A percentile compares a stretch with the other conserved stretches of the same genome.
Evolutionary conservation across 768 basidiomycete species (phyloP).

Genomic region (Mycena vitilis): DNA sequence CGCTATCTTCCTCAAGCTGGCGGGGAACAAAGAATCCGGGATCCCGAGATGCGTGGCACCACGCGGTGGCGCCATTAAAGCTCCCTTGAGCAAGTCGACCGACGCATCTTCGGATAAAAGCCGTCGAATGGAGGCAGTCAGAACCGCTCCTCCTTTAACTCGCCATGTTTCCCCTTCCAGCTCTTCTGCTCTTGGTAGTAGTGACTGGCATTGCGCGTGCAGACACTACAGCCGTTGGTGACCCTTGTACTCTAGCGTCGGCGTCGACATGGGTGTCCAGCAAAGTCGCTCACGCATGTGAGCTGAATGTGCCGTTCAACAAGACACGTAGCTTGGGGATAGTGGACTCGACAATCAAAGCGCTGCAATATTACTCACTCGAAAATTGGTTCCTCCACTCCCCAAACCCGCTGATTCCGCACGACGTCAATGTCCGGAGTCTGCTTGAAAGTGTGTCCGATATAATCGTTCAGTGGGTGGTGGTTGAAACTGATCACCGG

Average conservation of each 20-base stretch:
- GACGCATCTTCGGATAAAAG: slow-evolving; percentile 1
- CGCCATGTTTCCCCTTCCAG: slow-evolving; percentile 10
- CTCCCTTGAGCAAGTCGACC: background rate
- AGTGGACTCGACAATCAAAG: slow-evolving; percentile 27
- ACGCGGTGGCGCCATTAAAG: too few relatives aligned
- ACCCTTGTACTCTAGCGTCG: slow-evolving; percentile 23
- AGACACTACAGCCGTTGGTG: slow-evolving; percentile 8
- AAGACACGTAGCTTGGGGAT: background rate
- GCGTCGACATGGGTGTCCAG: slow-evolving; percentile 19
- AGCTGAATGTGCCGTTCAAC: slow-evolving; percentile 12
- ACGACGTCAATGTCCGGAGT: slow-evolving; percentile 41
- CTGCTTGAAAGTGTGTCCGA: slow-evolving; percentile 26
- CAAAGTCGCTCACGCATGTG: slow-evolving; percentile 16
- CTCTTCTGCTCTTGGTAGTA: slow-evolving; percentile 8
- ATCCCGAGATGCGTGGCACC: too few relatives aligned
- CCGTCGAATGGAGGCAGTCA: background rate
- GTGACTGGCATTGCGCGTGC: slow-evolving; percentile 20
- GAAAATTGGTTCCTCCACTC: slow-evolving; percentile 35
- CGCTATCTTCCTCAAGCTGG: too few relatives aligned
- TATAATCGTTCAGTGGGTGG: background rate
- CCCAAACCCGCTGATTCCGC: slow-evolving; percentile 34
- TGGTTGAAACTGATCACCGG: background rate
- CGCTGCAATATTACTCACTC: slow-evolving; percentile 29
- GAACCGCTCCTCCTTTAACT: background rate
- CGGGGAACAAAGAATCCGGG: too few relatives aligned